Evolutionary conservation across 179 eudicot species (phyloP), one percentile per base, ranked within the genome.

Genomic region (Camellia oleifera): DNA sequence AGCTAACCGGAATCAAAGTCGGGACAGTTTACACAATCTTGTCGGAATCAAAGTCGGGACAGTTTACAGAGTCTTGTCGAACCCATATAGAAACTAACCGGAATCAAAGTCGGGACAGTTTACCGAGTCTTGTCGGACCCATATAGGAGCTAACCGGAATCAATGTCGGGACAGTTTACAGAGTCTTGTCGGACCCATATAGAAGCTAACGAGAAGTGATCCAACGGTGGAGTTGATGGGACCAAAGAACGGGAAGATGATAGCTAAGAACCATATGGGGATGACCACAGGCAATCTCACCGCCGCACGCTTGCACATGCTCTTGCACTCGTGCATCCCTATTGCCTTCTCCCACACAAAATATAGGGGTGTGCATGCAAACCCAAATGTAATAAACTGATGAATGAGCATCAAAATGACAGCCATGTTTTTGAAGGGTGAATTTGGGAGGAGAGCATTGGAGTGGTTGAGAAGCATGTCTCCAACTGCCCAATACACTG

Each of bases 161-260:
- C 23, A 20, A 20, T 20, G 23, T 20, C 23, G 23, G 23, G 23
- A 20, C 23, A 20, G 23, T 20, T 20, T 20, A 20, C 23, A 20
- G 23, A 20, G 23, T 20, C 23, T 20, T 20, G 23, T 20, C 23
- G 23, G 23, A 20, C 23, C 23, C 23, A 20, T 20, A 20, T 20
- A 20, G 86, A 89, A 89, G 84, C 92, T 89, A 17, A 89, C 92
- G 5, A 89, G 90, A 1, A 89, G 85, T 2, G 92, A 87, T 72
- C 92, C 92, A 9, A 89, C 92, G 69, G 92, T 81, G 58, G 92
- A 89, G 79, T 89, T 89, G 76, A 89, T 89, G 14, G 92, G 92
- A 0, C 92, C 92, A 48, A 89, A 89, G 85, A 89, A 89, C 3
- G 92, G 92, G 81, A 89, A 89, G 76, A 89, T 52, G 79, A 89